phyloP scores from a whole-genome alignment of 2,329 filamentous ascomycete species.

The Zymoseptoria passerinii region DNA sequence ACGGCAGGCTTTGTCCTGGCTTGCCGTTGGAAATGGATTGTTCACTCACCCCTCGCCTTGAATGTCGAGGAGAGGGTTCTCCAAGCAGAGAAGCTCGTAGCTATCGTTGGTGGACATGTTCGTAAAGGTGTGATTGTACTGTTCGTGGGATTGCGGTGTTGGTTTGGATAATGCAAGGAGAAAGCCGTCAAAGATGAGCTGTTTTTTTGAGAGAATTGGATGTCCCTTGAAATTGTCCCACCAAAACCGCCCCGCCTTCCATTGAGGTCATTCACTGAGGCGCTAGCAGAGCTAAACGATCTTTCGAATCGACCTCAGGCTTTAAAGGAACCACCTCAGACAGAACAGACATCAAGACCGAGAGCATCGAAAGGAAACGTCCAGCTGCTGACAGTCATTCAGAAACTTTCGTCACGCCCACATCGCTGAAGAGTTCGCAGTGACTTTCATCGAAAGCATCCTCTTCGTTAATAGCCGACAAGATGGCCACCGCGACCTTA shows the following conservation, averaged over 20 bases:
- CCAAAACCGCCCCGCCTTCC: background rate
- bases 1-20: background rate
- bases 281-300: background rate
- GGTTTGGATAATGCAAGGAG: background rate
- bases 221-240: background rate
- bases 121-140: background rate
- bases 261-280: background rate
- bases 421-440: background rate
- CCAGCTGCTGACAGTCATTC: background rate
- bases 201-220: background rate
- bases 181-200: background rate
- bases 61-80: constrained; percentile 98
- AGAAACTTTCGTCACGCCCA: background rate
- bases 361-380: background rate
- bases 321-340: background rate
- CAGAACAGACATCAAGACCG: background rate
- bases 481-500: constrained; percentile 8
- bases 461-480: background rate
- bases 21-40: constrained; percentile 7
- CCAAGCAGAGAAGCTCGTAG: constrained; percentile 83
- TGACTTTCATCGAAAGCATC: background rate
- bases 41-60: constrained; percentile 60
- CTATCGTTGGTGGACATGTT: constrained; percentile 38
- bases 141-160: background rate
- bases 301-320: background rate